Base-by-base conservation (phyloP, 345 rosid genomes). In the Theobroma cacao region DNA sequence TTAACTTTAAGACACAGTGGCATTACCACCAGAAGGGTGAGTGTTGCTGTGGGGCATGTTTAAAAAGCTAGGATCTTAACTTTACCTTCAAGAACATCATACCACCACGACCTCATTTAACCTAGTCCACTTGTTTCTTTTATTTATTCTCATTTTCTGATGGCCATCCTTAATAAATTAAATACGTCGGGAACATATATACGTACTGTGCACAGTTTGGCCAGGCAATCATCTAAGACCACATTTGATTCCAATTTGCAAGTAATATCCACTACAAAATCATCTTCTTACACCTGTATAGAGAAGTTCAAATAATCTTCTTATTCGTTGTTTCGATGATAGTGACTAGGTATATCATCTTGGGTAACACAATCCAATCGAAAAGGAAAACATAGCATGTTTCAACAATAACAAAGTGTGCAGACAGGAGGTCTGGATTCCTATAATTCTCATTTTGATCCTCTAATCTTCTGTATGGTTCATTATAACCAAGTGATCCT, bases 1-100 rank as follows among this genome's bases (percentile, higher is more conserved):
- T 82, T 74, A 75, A 70, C 55, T 75, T 78, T 26, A 59, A 60
- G 48, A 69, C 76, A 47, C 78, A 76, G 36, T 82, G 86, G 82
- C 52, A 43, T 74, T 84, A 43, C 80, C 82, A 82, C 77, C 77
- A 78, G 48, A 20, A 38, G 47, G 52, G 62, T 48, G 61, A 50
- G 41, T 72, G 79, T 68, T 67, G 80, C 10, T 62, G 85, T 77
- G 82, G 83, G 78, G 72, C 72, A 74, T 77, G 36, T 41, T 66
- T 64, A 18, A 59, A 79, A 67, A 65, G 75, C 72, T 78, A 50
- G 34, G 76, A 68, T 38, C 56, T 34, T 28, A 36, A 45, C 50
- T n/a, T 61, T 50, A n/a, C 64, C 77, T 71, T 71, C 60, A 10
- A 4, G 36, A 60, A 20, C 41, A 50, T 50, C 75, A 71, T 30